Conservation (phyloP, 306 rosid genomes). For the Dryas octopetala region DNA sequence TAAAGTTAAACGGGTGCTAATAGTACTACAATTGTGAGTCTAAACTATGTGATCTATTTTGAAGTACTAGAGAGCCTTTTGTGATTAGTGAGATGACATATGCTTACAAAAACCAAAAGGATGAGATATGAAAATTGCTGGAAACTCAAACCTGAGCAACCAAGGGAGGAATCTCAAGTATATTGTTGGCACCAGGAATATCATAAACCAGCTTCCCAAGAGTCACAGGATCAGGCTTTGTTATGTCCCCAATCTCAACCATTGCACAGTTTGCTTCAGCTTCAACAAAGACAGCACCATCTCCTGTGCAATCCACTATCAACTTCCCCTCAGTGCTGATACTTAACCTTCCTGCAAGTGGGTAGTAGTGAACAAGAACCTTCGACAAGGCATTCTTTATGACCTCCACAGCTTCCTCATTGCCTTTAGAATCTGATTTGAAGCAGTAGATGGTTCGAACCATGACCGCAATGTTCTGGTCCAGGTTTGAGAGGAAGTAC, state of each 20-base stretch:
- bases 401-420: constrained; percentile 51
- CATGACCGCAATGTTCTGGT: constrained; percentile 64
- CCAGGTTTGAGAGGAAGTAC: constrained; percentile 77
- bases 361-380: constrained; percentile 69
- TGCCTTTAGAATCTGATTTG: constrained; percentile 52
- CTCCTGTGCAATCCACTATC: constrained; percentile 68
- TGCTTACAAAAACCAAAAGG: background rate
- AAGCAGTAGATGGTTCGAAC: constrained; percentile 65
- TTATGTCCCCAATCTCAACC: constrained; percentile 65
- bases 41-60: too few species aligned
- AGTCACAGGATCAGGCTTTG: constrained; percentile 63
- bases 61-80: too few species aligned
- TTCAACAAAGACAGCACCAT: constrained; percentile 83
- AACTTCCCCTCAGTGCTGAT: constrained; percentile 72
- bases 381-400: constrained; percentile 55
- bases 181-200: constrained; percentile 61
- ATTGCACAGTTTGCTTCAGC: constrained; percentile 69
- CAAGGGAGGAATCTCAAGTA: constrained; percentile 81
- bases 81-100: too few species aligned
- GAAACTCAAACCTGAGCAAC: constrained; percentile 59
- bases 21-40: too few species aligned
- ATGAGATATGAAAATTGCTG: background rate
- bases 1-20: too few species aligned
- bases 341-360: constrained; percentile 56
- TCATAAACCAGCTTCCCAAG: constrained; percentile 70